Evolutionary conservation across 2,329 filamentous ascomycete genomes (phyloP).

Genomic region (Coniochaeta prunicola): DNA sequence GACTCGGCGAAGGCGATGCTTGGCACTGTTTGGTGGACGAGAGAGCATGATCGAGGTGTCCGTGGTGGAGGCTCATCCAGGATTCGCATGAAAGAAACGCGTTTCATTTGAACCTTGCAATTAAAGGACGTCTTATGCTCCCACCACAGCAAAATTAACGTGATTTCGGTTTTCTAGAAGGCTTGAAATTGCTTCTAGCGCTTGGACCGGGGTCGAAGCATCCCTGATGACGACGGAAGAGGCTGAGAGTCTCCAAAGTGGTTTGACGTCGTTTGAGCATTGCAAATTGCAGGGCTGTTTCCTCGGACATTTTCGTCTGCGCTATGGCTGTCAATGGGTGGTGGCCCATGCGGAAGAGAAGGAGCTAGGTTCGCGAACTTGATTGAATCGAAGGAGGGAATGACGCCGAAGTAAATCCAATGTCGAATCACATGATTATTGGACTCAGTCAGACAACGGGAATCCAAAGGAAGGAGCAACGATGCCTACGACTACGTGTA

Average conservation of each 20-base stretch:
- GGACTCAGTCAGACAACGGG: background rate
- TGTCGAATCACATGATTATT: background rate
- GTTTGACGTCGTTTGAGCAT: background rate
- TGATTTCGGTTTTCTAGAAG: constrained; percentile 28
- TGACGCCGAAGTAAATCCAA: background rate
- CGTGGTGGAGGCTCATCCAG: constrained; percentile 16
- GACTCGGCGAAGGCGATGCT: background rate
- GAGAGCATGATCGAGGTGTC: constrained; percentile 5
- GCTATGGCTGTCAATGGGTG: background rate
- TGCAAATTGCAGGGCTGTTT: background rate
- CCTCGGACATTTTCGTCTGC: background rate
- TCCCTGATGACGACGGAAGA: background rate
- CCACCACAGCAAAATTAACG: constrained; percentile 17
- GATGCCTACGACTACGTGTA: background rate
- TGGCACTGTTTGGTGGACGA: constrained; percentile 1
- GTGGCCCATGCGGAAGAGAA: background rate
- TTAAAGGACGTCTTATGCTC: constrained; percentile 41
- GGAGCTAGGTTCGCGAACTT: background rate
- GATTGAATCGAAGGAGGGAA: background rate
- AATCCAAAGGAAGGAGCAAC: background rate
- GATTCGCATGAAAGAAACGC: constrained; percentile 38
- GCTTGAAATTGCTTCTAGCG: constrained; percentile 26
- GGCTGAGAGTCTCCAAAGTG: background rate
- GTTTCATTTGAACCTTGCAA: constrained; percentile 38
- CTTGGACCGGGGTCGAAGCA: constrained; percentile 3